Evolutionary conservation across 768 basidiomycete species (phyloP).

Genomic region (Pisolithus microcarpus): DNA sequence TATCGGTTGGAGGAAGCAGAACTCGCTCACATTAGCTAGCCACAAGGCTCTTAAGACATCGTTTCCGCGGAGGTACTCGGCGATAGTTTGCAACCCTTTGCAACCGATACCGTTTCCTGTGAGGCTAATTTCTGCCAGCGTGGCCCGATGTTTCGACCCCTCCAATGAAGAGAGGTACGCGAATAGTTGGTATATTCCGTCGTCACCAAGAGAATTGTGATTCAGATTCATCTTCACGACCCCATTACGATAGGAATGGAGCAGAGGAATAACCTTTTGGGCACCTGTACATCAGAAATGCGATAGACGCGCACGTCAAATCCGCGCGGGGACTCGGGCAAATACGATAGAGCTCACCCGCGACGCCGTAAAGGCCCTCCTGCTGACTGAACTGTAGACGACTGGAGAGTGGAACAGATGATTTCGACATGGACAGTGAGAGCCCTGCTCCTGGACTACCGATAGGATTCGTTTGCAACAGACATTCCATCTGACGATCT

Average conservation of each 20-base stretch:
- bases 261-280: constrained; percentile 40
- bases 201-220: constrained; percentile 51
- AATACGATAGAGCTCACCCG: constrained; percentile 9
- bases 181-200: constrained; percentile 49
- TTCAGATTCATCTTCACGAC: constrained; percentile 49
- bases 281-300: constrained; percentile 36
- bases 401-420: neutral
- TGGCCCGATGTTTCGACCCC: constrained; percentile 36
- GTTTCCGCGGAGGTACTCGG: constrained; percentile 45
- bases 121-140: constrained; percentile 47
- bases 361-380: constrained; percentile 11
- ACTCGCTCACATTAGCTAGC: constrained; percentile 46
- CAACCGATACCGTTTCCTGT: constrained; percentile 51
- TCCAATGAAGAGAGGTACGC: constrained; percentile 43
- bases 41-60: constrained; percentile 37
- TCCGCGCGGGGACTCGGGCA: too few relatives aligned
- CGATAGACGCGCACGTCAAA: neutral
- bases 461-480: neutral
- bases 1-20: neutral
- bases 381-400: neutral
- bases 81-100: constrained; percentile 43
- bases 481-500: neutral
- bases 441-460: neutral
- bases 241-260: constrained; percentile 33
- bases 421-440: neutral